Percentiles rank a stretch among this genome's conserved stretches.
phyloP scores from a whole-genome alignment of 441 rosid species.

The Raphanus hybrid region DNA sequence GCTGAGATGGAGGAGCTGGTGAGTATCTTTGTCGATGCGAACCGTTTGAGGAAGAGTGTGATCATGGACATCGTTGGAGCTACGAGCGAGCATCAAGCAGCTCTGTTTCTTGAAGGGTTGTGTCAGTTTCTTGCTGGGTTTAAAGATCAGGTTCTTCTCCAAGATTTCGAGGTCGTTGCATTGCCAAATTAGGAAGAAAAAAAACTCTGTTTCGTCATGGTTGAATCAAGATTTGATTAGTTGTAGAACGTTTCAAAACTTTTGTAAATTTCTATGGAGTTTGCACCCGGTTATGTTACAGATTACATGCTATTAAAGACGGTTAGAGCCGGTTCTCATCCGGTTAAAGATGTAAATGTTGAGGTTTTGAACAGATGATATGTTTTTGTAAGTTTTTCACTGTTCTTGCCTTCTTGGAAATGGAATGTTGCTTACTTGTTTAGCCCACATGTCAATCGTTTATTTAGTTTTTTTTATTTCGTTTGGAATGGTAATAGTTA shows the following conservation, averaged over 20 bases:
- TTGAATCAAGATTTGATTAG: background rate
- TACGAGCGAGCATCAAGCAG: slow-evolving; percentile 61
- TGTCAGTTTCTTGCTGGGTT: slow-evolving; percentile 82
- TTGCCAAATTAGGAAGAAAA: background rate
- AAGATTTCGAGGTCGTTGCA: slow-evolving; percentile 45
- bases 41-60: slow-evolving; percentile 69
- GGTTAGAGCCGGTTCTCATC: background rate
- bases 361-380: background rate
- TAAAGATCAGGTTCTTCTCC: slow-evolving; percentile 53
- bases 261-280: background rate
- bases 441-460: too few relatives aligned
- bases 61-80: slow-evolving; percentile 69
- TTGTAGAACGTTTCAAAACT: background rate
- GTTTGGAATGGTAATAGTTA: background rate
- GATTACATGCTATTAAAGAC: background rate
- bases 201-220: background rate
- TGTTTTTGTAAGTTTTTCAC: background rate
- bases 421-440: background rate
- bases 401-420: background rate
- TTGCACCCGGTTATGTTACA: background rate
- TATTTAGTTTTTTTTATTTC: background rate
- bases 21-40: slow-evolving; percentile 66
- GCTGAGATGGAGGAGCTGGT: slow-evolving; percentile 69
- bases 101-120: slow-evolving; percentile 77
- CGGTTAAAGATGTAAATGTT: background rate